phyloP scores from a whole-genome alignment of 2,329 filamentous ascomycete species.

The Thelonectria rubi region DNA sequence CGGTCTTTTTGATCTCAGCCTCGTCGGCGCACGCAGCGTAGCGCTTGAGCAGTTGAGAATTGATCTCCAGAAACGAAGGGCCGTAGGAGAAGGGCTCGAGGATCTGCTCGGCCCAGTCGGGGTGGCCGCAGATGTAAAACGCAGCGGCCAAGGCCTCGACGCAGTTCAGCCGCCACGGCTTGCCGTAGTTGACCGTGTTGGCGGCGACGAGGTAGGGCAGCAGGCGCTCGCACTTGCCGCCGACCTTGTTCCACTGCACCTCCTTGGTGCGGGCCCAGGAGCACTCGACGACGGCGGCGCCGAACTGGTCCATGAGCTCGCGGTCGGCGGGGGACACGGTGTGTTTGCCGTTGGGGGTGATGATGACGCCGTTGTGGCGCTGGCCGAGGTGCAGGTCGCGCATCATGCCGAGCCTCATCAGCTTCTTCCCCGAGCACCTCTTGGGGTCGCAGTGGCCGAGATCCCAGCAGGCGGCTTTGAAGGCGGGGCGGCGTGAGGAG shows the following conservation, averaged over 20 bases:
- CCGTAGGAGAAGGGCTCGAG: constrained; percentile 90
- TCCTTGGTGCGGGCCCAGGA: constrained; percentile 95
- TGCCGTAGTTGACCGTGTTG: constrained; percentile 97
- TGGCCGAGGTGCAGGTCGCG: constrained; percentile 91
- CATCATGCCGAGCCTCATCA: constrained; percentile 94
- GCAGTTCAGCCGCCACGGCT: constrained; percentile 94
- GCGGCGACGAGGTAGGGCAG: constrained; percentile 96
- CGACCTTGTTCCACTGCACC: constrained; percentile 89
- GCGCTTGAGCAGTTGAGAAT: constrained; percentile 79
- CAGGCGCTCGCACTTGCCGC: constrained; percentile 89
- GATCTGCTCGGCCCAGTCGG: constrained; percentile 88
- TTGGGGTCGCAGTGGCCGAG: constrained; percentile 97
- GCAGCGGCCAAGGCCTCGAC: constrained; percentile 93
- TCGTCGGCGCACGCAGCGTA: constrained; percentile 88
- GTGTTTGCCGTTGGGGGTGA: constrained; percentile 92
- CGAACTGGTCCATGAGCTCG: constrained; percentile 84
- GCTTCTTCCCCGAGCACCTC: constrained; percentile 91
- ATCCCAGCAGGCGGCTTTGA: constrained; percentile 98
- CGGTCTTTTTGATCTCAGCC: constrained; percentile 81
- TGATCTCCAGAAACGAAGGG: constrained; percentile 88
- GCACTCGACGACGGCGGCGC: constrained; percentile 95
- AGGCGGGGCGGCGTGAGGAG: constrained; percentile 58
- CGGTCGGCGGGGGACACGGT: constrained; percentile 85
- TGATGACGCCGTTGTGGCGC: constrained; percentile 89
- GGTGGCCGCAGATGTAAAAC: constrained; percentile 90